Base-by-base conservation (phyloP, 2,329 filamentous ascomycete genomes). In the Colletotrichum higginsianum region DNA sequence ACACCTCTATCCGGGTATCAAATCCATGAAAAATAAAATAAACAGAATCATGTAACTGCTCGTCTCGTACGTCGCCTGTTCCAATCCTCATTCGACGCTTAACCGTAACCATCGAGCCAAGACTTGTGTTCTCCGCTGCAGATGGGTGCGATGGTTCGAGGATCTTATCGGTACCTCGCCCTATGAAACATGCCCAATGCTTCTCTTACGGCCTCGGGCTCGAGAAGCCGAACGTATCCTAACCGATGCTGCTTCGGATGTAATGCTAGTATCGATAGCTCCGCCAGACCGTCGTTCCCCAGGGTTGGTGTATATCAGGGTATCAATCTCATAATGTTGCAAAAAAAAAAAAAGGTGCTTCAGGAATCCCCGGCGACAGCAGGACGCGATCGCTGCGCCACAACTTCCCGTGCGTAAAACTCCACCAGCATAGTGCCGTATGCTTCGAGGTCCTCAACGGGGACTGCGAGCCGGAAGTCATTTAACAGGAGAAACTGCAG, bases 381-480 rank as follows among this genome's bases (percentile, higher is more conserved):
- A 44, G 71, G 64, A 18, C 65, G 61, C 47, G 73, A 67, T 55
- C 67, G 66, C 67, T 83, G 82, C 7, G 81, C 81, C 35, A 98
- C 89, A 18, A 98, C 92, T 80, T 99, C 96, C 65, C 96, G 89
- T 0, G 95, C 96, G 79, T 98, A 99, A 79, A 98, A 99, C 79
- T 98, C 96, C 18, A 99, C 96, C 15, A 99, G 87, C 96, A 98
- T 98, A 1, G 96, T 99, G 6, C 95, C 96, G 77, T 99, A 99
- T 0, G 95, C 94, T 82, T 99, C 96, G 71, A 99, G 89, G 78
- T 98, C 96, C 83, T 98, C 96, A 16, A 98, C 93, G 0, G 96
- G 93, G 12, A 99, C 93, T 2, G 94, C 94, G 18, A 99, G 91
- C 71, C 96, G 91, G 81, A 99, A 99, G 80, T 98, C 96, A 82